Evolutionary conservation across 345 rosid genomes (phyloP).

Genomic region (Heritiera littoralis): DNA sequence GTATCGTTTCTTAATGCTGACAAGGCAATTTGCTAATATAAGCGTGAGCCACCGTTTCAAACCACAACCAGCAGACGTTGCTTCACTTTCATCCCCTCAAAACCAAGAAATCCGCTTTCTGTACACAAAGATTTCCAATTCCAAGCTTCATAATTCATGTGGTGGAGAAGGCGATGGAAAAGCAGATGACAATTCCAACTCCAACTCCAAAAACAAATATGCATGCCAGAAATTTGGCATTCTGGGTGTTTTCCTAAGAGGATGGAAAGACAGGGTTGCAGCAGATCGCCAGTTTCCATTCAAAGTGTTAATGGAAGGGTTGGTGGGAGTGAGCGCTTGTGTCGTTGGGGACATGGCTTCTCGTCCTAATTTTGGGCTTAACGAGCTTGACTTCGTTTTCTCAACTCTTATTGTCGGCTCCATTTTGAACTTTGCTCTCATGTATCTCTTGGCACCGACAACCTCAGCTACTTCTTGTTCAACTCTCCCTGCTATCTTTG

Average conservation of each 20-base stretch:
- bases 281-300: conserved; percentile 97
- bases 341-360: conserved; percentile 97
- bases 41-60: conserved; percentile 23
- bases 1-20: conserved; percentile 34
- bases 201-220: conserved; percentile 19
- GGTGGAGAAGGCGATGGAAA: background rate
- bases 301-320: conserved; percentile 93
- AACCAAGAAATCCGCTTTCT: conserved; percentile 33
- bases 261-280: conserved; percentile 89
- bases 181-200: conserved; percentile 10
- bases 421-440: conserved; percentile 81
- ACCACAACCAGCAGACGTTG: background rate
- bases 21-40: conserved; percentile 26
- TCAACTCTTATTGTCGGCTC: conserved; percentile 88
- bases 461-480: conserved; percentile 38
- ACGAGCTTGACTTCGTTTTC: conserved; percentile 94
- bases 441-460: conserved; percentile 92
- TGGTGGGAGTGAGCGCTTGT: conserved; percentile 85
- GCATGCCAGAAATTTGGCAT: conserved; percentile 50
- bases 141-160: conserved; percentile 23
- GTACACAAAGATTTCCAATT: conserved; percentile 23
- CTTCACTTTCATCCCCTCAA: conserved; percentile 19
- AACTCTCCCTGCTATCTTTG: conserved; percentile 67
- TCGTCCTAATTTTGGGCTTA: conserved; percentile 94
- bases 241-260: conserved; percentile 62